Evolutionary conservation across 768 basidiomycete genomes (phyloP).

Genomic region (Mycena leptocephala): DNA sequence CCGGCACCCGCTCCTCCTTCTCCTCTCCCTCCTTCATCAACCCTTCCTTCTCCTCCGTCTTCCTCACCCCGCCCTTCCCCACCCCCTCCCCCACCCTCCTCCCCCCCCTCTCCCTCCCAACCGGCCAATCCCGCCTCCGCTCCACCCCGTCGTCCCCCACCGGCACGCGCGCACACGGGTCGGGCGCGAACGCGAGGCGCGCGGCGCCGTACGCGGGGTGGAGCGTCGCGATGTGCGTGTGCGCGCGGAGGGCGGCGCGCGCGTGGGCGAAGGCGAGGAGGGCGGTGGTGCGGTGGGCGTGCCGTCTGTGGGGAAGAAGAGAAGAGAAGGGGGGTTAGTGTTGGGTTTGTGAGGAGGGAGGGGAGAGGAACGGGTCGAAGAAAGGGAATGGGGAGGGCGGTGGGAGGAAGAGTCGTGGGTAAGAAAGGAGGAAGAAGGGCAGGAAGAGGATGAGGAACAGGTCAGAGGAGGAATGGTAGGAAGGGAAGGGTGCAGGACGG

Average conservation of each 20-base stretch:
- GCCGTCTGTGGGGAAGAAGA: background rate
- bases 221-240: background rate
- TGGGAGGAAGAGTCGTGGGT: too few species aligned
- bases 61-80: background rate
- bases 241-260: background rate
- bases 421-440: background rate
- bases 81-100: background rate
- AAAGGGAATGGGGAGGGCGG: background rate
- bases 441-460: too few species aligned
- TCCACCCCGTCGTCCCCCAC: background rate
- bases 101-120: too few species aligned
- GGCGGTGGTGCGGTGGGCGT: background rate
- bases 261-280: slow-evolving; percentile 17
- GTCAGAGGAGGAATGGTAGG: background rate
- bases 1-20: too few species aligned
- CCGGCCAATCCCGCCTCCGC: too few species aligned
- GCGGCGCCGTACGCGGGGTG: background rate
- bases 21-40: too few species aligned
- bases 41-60: background rate
- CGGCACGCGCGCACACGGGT: background rate
- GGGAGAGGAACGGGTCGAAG: too few species aligned
- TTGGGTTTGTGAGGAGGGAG: background rate
- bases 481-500: background rate
- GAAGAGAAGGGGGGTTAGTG: background rate
- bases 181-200: background rate